phyloP scores from a whole-genome alignment of 2,329 filamentous ascomycete genomes.

The Arthrobotrys musiformis region DNA sequence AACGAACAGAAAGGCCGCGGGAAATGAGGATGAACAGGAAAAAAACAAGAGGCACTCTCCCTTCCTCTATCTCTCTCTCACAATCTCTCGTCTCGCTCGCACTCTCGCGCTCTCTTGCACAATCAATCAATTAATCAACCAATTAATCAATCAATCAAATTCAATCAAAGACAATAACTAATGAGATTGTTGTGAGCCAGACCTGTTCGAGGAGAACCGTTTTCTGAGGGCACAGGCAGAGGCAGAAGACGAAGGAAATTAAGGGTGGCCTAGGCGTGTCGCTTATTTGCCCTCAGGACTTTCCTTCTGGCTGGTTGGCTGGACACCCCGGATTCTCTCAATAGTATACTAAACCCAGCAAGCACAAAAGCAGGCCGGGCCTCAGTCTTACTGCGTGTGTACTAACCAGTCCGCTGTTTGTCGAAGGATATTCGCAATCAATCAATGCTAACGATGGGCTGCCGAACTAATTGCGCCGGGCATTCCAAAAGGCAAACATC shows the following conservation, averaged over 20 bases:
- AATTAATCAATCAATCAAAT: constrained; percentile 29
- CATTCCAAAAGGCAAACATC: background rate
- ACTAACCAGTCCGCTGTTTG: constrained; percentile 20
- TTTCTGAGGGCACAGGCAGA: constrained; percentile 18
- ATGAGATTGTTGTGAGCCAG: constrained; percentile 9
- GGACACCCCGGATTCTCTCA: constrained; percentile 54
- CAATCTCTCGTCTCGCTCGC: no score
- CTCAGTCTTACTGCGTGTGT: no score
- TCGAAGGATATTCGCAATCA: constrained; percentile 25
- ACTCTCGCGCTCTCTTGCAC: no score
- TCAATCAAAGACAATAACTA: constrained; percentile 1
- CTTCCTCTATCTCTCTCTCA: no score
- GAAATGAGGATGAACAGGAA: constrained; percentile 32
- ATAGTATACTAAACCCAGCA: background rate
- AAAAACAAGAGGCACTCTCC: constrained; percentile 9
- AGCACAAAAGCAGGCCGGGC: background rate
- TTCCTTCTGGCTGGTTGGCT: constrained; percentile 48
- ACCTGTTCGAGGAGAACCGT: constrained; percentile 4
- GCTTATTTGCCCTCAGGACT: constrained; percentile 51
- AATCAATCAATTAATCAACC: constrained; percentile 25
- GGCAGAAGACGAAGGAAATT: constrained; percentile 50
- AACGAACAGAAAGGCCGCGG: constrained; percentile 10
- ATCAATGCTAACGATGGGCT: constrained; percentile 1
- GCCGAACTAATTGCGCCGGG: background rate
- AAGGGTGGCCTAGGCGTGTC: constrained; percentile 56